Evolutionary conservation across 495 filamentous ascomycete genomes (phyloP), one percentile per base, ranked within the genome.

Genomic region (Aspergillus incahuasiensis): DNA sequence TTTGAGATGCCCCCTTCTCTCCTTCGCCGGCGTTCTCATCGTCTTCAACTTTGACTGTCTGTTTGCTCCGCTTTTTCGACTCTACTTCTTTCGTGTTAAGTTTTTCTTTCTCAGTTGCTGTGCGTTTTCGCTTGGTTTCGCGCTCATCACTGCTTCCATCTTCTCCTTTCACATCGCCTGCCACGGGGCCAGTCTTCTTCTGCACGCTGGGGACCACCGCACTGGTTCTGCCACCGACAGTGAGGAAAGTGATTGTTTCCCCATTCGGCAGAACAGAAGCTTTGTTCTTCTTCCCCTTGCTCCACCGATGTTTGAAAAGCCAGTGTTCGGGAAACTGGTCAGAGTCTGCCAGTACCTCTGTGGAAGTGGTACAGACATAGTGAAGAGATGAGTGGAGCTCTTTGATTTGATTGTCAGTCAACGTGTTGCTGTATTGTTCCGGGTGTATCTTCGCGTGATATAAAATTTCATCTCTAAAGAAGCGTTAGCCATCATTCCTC

Each of bases 271-370:
- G 70, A 16, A 72, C 81, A 3, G 76, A 77, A 0, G 75, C 50
- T 6, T 78, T 76, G 50, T 87, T 86, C 66, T 92, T 92, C 72
- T 89, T 89, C 13, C 92, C 92, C 64, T 95, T 95, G 9, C 84
- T 78, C 92, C 92, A 96, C 18, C 94, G 84, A 68, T 96, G 82
- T 44, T 89, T 85, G 77, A 97, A 95, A 25, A 98, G 74, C 94
- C 92, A 98, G 52, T 92, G 76, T 42, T 91, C 80, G 0, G 94
- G 94, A 62, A 97, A 96, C 65, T 87, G 77, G 18, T 84, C 82
- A 1, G 84, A 89, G 49, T 97, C 92, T 2, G 86, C 92, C 28
- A 94, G 77, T 28, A 85, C 79, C 50, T 90, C 88, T 8, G 92
- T 84, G 0, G 92, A 88, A 5, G 82, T 83, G 40, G 85, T 79